These are phyloP conservation scores for Penicillium tannophilum DNA, from an alignment of 495 filamentous ascomycete genomes.

Conservation along the genomic window DNA sequence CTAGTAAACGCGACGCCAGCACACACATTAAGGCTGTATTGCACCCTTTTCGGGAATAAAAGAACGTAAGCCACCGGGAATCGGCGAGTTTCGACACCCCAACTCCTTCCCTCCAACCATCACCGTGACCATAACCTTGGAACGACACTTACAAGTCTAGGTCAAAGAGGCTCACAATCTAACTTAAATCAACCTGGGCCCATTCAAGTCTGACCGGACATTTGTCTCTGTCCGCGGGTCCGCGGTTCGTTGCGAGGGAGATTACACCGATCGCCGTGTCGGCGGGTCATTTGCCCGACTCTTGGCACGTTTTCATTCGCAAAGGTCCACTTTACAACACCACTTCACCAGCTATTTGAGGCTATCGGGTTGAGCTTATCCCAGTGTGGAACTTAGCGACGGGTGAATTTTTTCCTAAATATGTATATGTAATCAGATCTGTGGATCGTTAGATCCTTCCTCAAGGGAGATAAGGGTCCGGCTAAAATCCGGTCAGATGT, in stretches of 20 bases:
- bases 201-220: no score
- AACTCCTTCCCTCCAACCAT: no score
- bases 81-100: no score
- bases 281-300: constrained; percentile 8
- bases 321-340: neutral
- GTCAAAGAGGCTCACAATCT: neutral
- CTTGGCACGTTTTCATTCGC: neutral
- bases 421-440: neutral
- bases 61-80: no score
- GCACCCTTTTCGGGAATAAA: neutral
- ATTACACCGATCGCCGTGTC: constrained; percentile 18
- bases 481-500: neutral
- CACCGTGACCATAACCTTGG: neutral
- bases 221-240: neutral
- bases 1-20: neutral
- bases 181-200: no score
- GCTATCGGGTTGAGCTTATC: neutral
- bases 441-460: neutral
- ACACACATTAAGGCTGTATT: neutral
- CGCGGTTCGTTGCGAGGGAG: neutral
- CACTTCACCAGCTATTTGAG: no score
- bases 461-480: constrained; percentile 10
- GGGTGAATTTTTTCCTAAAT: neutral
- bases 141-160: neutral
- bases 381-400: neutral